Conservation (phyloP, 2,329 filamentous ascomycete species). For the Talaromyces verruculosus region DNA sequence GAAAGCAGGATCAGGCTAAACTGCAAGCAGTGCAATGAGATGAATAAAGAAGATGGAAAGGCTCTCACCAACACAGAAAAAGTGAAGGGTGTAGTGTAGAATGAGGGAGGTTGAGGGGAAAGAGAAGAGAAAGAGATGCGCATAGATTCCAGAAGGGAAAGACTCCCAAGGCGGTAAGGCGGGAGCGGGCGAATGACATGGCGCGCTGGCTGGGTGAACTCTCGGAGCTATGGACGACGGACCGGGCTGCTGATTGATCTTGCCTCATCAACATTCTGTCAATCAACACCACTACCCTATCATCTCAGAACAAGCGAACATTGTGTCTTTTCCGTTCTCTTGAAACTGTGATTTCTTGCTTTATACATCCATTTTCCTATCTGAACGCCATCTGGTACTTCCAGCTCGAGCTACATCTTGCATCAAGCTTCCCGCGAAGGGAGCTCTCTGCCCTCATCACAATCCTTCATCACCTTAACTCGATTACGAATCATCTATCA, state of each 20-base stretch:
- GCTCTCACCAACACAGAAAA: neutral
- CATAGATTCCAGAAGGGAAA: constrained; percentile 1
- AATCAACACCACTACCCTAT: neutral
- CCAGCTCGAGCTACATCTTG: constrained; percentile 19
- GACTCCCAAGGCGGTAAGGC: constrained; percentile 21
- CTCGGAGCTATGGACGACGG: constrained; percentile 18
- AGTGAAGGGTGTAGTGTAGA: neutral
- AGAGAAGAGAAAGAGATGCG: constrained; percentile 10
- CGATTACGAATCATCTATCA: constrained; percentile 43
- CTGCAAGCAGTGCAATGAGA: neutral
- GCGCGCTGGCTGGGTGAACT: neutral
- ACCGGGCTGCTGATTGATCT: constrained; percentile 13
- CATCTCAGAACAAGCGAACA: neutral
- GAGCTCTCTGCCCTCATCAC: constrained; percentile 25
- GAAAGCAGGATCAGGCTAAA: neutral
- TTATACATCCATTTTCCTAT: neutral
- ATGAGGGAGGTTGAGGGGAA: constrained; percentile 8
- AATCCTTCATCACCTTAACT: constrained; percentile 3
- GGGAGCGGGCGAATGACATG: constrained; percentile 14
- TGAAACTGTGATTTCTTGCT: neutral
- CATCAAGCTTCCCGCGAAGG: constrained; percentile 18
- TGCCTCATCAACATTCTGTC: constrained; percentile 5
- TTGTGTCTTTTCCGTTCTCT: neutral
- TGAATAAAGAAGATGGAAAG: neutral
- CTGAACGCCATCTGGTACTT: neutral